Evolutionary conservation across 2,329 filamentous ascomycete species (phyloP).

Genomic region (Monascus ruber): DNA sequence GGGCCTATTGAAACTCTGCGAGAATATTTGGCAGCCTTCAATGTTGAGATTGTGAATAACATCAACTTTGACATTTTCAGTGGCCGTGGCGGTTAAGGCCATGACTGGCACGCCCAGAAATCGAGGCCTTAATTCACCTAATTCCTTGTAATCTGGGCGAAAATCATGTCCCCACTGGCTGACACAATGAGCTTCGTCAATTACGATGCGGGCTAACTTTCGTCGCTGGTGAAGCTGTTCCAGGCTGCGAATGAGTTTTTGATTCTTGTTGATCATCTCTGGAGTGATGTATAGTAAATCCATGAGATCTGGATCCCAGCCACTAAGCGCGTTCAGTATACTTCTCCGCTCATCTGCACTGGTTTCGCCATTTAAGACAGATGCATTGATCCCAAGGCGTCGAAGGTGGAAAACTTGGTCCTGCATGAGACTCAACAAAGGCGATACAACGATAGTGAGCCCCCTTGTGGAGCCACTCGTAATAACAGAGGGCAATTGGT

Average conservation of each 20-base stretch:
- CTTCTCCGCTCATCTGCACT: conserved; percentile 49
- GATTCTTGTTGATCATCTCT: conserved; percentile 86
- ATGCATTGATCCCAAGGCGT: conserved; percentile 64
- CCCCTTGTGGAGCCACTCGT: conserved; percentile 67
- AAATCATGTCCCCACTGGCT: conserved; percentile 99
- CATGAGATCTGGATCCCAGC: conserved; percentile 59
- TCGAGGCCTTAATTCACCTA: conserved; percentile 60
- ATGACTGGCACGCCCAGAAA: conserved; percentile 80
- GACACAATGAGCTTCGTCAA: conserved; percentile 98
- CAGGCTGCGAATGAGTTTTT: conserved; percentile 54
- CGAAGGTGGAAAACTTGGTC: conserved; percentile 83
- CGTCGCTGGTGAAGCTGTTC: conserved; percentile 54
- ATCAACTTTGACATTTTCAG: conserved; percentile 81
- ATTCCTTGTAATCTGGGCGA: conserved; percentile 81
- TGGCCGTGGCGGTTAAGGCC: conserved; percentile 91
- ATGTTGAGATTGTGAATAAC: conserved; percentile 88
- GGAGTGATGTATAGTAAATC: conserved; percentile 92
- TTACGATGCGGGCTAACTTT: conserved; percentile 80
- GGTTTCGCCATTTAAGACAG: conserved; percentile 70
- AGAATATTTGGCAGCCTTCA: conserved; percentile 62
- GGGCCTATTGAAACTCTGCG: conserved; percentile 92
- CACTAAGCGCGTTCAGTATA: conserved; percentile 54
- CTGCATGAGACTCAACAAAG: conserved; percentile 89
- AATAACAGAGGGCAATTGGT: conserved; percentile 83
- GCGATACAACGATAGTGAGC: conserved; percentile 89